Base-by-base conservation (phyloP, 169 alveolate species). In the Sarcocystis neurona region DNA sequence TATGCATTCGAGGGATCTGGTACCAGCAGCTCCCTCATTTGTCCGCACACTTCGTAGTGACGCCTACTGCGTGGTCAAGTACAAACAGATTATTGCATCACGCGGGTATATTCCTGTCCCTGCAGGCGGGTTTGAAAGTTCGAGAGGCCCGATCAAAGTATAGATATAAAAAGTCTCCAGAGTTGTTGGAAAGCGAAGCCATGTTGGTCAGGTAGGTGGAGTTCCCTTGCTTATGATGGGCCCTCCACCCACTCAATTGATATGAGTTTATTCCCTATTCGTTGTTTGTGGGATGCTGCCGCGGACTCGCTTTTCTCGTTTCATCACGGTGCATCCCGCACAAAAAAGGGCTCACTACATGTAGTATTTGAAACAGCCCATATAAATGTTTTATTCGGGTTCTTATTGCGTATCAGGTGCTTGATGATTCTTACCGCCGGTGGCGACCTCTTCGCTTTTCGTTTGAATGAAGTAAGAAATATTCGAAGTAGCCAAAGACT, bases 371-470 rank as follows among this genome's bases (percentile, higher is more conserved):
- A n/a, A n/a, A n/a, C n/a, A n/a, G n/a, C n/a, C 5, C 79, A 27
- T 68, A 46, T 30, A 18, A 2, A 1, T 68, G 79, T 39, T 15
- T 30, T 68, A 2, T 68, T 30, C 44, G 4, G 43, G 44, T 34
- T 63, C 39, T 10, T 63, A 15, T 5, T 20, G 15, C 32, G 20
- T 15, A 37, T 15, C 75, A 72, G 82, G 56, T 72, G 82, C 18
- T 27, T 72, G 47, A 72, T 72, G 82, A 72, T 72, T 72, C 53
- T 72, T 47, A 72, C 82, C 10, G 82, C 82, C 23, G 82, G 82
- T 2, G 82, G 41, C 32, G 82, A 72, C 41, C 53, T 72, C 32
- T 72, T 72, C 23, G 82, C 82, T n/a, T 39, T 72, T 15, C 82
- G 82, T 4, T 4, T 72, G 79, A 47, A 70, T 37, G 56, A 53